Evolutionary conservation across 345 rosid genomes (phyloP).

Genomic region (Lepidium africanum): DNA sequence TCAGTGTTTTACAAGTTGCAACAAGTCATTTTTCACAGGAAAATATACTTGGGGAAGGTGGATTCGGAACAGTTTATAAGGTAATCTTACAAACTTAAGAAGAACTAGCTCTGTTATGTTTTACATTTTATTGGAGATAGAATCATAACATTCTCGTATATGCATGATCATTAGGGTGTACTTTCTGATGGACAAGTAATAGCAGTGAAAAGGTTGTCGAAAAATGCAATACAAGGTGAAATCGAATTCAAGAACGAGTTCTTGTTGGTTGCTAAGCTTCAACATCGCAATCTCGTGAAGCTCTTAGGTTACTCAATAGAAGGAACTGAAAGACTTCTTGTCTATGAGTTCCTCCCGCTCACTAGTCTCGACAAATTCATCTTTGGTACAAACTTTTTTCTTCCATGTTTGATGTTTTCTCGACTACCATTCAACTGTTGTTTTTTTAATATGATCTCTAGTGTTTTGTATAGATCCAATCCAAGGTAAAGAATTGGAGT

Average conservation of each 20-base stretch:
- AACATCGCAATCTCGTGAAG: conserved; percentile 44
- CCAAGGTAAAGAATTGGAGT: conserved; percentile 11
- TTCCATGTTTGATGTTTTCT: background rate
- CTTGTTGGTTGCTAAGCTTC: conserved; percentile 40
- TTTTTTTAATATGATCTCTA: background rate
- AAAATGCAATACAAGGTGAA: conserved; percentile 31
- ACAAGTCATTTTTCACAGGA: conserved; percentile 18
- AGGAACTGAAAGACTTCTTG: conserved; percentile 38
- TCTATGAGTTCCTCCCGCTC: conserved; percentile 39
- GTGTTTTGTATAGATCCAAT: conserved; percentile 20
- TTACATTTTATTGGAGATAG: background rate
- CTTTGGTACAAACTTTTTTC: conserved; percentile 21
- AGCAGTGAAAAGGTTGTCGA: conserved; percentile 27
- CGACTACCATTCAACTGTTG: background rate
- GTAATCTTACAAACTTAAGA: background rate
- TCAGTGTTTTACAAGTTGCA: conserved; percentile 19
- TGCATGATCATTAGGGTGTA: conserved; percentile 8
- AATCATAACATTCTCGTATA: background rate
- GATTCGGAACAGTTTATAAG: conserved; percentile 31
- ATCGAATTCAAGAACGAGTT: conserved; percentile 46
- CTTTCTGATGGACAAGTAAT: conserved; percentile 25
- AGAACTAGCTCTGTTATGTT: background rate
- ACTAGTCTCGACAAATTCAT: conserved; percentile 39
- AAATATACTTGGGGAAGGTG: conserved; percentile 31
- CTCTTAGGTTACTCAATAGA: conserved; percentile 34